Base-by-base conservation (phyloP, 129 eudicot genomes). In the Flaveria bidentis region DNA sequence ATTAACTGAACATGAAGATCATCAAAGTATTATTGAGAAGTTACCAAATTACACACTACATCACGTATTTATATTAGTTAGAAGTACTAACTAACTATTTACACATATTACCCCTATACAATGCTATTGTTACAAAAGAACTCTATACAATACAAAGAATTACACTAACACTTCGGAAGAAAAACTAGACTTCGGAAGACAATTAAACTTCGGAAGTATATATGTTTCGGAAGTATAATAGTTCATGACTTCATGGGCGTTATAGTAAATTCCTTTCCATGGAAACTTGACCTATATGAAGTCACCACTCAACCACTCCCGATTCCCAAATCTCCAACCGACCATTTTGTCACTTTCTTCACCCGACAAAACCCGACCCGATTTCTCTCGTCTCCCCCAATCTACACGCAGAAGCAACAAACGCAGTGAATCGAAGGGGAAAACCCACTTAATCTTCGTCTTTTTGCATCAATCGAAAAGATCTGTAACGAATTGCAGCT, bases 291-390 rank as follows among this genome's bases (percentile, higher is more conserved):
- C 60, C 22, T 64, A 15, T 6, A 16, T 10, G 56, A 55, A 57
- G 23, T 57, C 51, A 10, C 67, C 45, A 6, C 20, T 22, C 67
- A 73, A 72, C 76, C 52, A 60, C 66, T 23, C 39, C 6, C 22
- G 1, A 50, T 61, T 50, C 22, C 62, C 47, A 71, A 65, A 71
- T 50, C 75, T 47, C 18, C 45, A 52, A 39, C 39, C 71, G 47
- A 50, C 49, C 39, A 13, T 52, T 71, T 71, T 71, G 49, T 52
- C 28, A 30, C 53, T 28, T 36, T 39, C 13, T 28, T 20, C 28
- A 56, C 55, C 68, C 49, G 36, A 65, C 10, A 75, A 75, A 75
- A 75, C 64, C 79, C 79, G 79, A 64, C 79, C 79, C 79, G 79
- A 18, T n/a, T 75, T 15, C 18, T 16, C 12, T 63, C 52, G 51